Evolutionary conservation across 768 basidiomycete species (phyloP).

Genomic region (Psilocybe cyanescens): DNA sequence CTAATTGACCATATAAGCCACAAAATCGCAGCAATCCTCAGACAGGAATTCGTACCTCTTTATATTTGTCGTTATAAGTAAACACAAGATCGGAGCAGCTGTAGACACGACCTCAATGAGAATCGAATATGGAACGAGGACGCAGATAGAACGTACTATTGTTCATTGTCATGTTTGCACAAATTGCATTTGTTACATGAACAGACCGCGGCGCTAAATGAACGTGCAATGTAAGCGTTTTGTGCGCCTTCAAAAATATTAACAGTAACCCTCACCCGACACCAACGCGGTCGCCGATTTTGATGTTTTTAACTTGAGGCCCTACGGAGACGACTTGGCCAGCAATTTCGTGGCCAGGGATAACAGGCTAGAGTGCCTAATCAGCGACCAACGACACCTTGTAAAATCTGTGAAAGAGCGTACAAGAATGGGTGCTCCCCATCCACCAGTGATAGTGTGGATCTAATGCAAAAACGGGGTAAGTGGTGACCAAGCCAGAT

Average conservation of each 20-base stretch:
- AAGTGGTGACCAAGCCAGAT: background rate
- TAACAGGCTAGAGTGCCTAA: slow-evolving; percentile 32
- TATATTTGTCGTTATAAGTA: slow-evolving; percentile 47
- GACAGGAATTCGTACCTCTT: slow-evolving; percentile 28
- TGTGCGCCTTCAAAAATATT: background rate
- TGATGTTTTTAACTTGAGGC: slow-evolving; percentile 53
- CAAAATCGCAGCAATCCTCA: background rate
- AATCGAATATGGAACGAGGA: background rate
- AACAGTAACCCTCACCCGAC: slow-evolving; percentile 31
- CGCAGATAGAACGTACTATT: slow-evolving; percentile 40
- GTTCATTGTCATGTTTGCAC: slow-evolving; percentile 56
- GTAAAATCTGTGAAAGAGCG: background rate
- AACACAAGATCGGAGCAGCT: slow-evolving; percentile 45
- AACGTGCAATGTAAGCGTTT: background rate
- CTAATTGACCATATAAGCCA: background rate
- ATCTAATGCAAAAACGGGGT: slow-evolving; percentile 27
- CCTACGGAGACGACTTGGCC: slow-evolving; percentile 59
- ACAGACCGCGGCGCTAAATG: slow-evolving; percentile 45
- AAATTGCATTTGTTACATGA: slow-evolving; percentile 52
- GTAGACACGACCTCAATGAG: background rate
- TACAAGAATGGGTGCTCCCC: slow-evolving; percentile 36
- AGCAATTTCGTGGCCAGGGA: slow-evolving; percentile 58
- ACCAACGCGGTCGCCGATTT: slow-evolving; percentile 61
- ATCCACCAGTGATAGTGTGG: slow-evolving; percentile 42
- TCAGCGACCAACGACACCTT: background rate